Evolutionary conservation across 1,284 basidiomycete species (phyloP), one percentile per base, ranked within the genome.

Genomic region (Sphaerobolus stellatus): DNA sequence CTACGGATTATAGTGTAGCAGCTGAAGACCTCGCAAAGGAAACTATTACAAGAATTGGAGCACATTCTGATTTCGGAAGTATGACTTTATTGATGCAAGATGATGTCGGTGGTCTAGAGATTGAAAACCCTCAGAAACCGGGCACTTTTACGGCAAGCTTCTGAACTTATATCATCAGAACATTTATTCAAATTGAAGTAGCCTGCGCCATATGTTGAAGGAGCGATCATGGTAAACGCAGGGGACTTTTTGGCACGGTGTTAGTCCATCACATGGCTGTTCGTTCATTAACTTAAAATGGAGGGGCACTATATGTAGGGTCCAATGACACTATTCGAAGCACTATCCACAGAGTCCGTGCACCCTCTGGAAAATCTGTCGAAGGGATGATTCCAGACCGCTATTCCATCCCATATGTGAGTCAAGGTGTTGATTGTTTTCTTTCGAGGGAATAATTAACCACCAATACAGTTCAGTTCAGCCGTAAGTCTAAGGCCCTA

Each of bases 71-170:
- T 62, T 85, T 81, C 54, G 75, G 77, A 2, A 80, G 78, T 0
- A 72, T 83, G 40, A 86, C 83, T 38, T 63, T 84, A 25, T 66
- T 84, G 7, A 72, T 85, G 55, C 83, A 86, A 65, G 83, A 84
- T 59, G 69, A 77, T 18, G 73, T 78, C 4, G 82, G 83, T 3
- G 83, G 84, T 0, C 70, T 86, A 5, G 82, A 86, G 61, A 76
- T 84, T 1, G 81, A 85, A 64, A 74, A 80, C 61, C 79, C 80
- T 0, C 66, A 72, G 9, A 59, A 63, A 7, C 75, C 78, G 1
- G 80, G 78, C 20, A 11, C 29, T 4, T 48, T 27, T 29, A 29
- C 30, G 20, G 24, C 20, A 16, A 27, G 11, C 33, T 18, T 34
- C 24, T 48, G 9, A 48, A 48, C 9, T 14, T 28, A 5, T 24